phyloP scores from a whole-genome alignment of 2,329 filamentous ascomycete genomes.

The Pseudogymnoascus sp. region DNA sequence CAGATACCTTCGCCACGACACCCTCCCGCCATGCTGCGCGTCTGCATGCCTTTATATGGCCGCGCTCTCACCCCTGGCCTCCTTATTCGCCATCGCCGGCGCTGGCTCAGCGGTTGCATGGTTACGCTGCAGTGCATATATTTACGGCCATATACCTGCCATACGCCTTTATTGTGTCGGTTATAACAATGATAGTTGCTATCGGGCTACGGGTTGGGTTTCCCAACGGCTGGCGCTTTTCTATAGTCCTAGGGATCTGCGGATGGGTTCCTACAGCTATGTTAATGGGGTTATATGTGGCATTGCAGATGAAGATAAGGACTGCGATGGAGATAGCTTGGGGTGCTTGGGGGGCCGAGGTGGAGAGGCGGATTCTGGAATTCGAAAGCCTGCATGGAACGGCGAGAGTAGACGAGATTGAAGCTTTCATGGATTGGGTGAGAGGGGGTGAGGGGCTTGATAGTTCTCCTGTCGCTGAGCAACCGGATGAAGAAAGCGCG shows the following conservation, averaged over 20 bases:
- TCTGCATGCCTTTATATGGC: not conserved
- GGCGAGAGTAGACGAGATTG: not conserved
- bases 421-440: not conserved
- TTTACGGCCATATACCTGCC: not conserved
- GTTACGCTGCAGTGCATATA: not conserved
- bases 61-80: not conserved
- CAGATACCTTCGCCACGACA: not conserved
- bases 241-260: not conserved
- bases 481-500: not conserved
- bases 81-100: not conserved
- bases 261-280: not conserved
- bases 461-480: not conserved
- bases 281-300: not conserved
- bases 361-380: not conserved
- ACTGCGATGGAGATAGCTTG: not conserved
- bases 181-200: not conserved
- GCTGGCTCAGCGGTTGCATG: not conserved
- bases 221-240: not conserved
- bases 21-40: not conserved
- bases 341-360: not conserved
- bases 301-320: not conserved
- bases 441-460: not conserved
- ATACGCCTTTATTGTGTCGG: not conserved
- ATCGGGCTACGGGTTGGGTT: not conserved
- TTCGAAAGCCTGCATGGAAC: not conserved